These are phyloP conservation scores for Stagonosporopsis rhizophila DNA, from an alignment of 2,329 filamentous ascomycete genomes.

Conservation along the genomic window DNA sequence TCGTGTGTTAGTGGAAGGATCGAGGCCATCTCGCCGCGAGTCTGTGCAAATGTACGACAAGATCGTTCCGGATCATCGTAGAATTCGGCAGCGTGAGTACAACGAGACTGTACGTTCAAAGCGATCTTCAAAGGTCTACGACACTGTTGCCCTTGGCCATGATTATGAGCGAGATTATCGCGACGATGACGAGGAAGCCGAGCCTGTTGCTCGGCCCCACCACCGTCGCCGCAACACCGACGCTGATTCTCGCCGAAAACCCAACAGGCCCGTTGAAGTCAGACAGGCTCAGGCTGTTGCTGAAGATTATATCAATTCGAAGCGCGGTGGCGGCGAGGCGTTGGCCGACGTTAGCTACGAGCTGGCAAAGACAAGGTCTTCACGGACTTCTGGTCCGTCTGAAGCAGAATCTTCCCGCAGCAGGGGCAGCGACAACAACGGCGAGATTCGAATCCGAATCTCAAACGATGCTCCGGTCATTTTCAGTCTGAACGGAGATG, in stretches of 20 bases:
- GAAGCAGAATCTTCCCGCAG: constrained; percentile 39
- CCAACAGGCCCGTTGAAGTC: constrained; percentile 26
- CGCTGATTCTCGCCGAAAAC: constrained; percentile 25
- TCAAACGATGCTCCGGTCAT: constrained; percentile 43
- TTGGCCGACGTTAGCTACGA: constrained; percentile 40
- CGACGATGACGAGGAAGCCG: constrained; percentile 25
- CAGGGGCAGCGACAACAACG: constrained; percentile 38
- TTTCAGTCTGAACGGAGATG: constrained; percentile 47
- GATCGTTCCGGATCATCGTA: constrained; percentile 21
- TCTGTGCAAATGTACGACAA: constrained; percentile 40
- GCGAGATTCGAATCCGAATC: constrained; percentile 47
- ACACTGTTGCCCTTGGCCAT: constrained; percentile 4
- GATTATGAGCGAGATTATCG: constrained; percentile 22
- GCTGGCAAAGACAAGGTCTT: constrained; percentile 38
- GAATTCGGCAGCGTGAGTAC: constrained; percentile 6
- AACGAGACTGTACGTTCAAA: constrained; percentile 24
- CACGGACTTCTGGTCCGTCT: constrained; percentile 35
- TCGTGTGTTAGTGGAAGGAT: constrained; percentile 38
- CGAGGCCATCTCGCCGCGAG: constrained; percentile 29
- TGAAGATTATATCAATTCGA: constrained; percentile 41
- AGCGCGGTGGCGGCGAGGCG: constrained; percentile 37
- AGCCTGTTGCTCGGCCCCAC: constrained; percentile 11
- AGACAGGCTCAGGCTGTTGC: constrained; percentile 29
- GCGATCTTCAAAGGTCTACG: constrained; percentile 24
- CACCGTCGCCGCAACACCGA: constrained; percentile 38